phyloP scores from a whole-genome alignment of 106 monocot species.

The Dendrobium catenatum region DNA sequence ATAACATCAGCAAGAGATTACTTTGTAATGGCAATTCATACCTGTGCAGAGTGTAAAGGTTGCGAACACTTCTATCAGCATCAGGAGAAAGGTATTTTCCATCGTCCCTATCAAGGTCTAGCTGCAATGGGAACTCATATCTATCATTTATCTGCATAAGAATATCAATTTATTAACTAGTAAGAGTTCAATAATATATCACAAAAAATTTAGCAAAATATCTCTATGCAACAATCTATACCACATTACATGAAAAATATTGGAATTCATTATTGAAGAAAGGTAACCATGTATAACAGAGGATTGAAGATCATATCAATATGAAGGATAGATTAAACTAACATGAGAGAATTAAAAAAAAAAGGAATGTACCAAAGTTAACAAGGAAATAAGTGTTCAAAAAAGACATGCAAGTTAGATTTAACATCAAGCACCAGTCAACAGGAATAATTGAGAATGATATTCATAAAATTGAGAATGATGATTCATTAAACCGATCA shows the following conservation, averaged over 20 bases:
- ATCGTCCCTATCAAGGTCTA: conserved; percentile 92
- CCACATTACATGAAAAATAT: background rate
- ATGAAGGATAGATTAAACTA: background rate
- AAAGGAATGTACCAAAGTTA: background rate
- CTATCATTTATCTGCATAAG: conserved; percentile 89
- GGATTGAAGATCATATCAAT: background rate
- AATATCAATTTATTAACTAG: background rate
- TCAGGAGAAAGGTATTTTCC: conserved; percentile 91
- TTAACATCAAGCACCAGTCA: background rate
- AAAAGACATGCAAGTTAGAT: background rate
- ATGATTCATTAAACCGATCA: background rate
- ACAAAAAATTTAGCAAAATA: no score
- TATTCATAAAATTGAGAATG: background rate
- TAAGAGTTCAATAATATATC: no score
- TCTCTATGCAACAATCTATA: background rate
- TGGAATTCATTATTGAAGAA: background rate
- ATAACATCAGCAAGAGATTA: background rate
- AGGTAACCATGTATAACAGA: background rate
- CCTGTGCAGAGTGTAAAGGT: conserved; percentile 93
- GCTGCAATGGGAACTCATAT: conserved; percentile 86
- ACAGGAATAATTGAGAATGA: background rate
- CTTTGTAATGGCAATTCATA: conserved; percentile 16
- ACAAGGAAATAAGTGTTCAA: background rate
- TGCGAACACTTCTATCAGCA: conserved; percentile 75
- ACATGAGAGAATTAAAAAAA: background rate